Percentiles rank a stretch among this genome's conserved stretches.
Evolutionary conservation across 2,329 filamentous ascomycete species (phyloP).

Genomic region (Xylaria sp.): DNA sequence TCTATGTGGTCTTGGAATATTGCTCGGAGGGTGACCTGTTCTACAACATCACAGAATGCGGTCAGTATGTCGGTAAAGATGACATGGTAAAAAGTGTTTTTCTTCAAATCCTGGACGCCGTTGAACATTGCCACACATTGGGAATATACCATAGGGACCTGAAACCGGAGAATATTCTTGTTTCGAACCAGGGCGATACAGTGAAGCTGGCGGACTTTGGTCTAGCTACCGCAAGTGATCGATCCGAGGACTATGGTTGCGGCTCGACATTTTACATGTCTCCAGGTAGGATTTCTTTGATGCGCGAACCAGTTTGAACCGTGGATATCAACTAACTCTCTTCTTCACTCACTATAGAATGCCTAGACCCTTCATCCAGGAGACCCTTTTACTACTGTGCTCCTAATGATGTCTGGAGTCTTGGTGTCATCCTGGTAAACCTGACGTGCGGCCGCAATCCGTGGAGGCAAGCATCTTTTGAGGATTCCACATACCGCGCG

Average conservation of each 20-base stretch:
- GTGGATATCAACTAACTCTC: conserved; percentile 33
- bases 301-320: conserved; percentile 21
- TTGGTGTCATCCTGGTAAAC: conserved; percentile 98
- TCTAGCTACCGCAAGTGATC: conserved; percentile 81
- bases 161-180: conserved; percentile 97
- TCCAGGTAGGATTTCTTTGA: conserved; percentile 72
- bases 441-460: conserved; percentile 97
- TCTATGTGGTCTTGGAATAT: conserved; percentile 95
- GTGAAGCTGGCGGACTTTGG: conserved; percentile 98
- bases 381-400: conserved; percentile 85
- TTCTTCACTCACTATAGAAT: conserved; percentile 67
- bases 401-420: conserved; percentile 95
- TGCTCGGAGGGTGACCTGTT: conserved; percentile 97
- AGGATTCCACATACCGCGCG: conserved; percentile 94
- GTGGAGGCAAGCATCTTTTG: conserved; percentile 93
- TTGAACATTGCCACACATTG: conserved; percentile 89
- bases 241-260: conserved; percentile 94
- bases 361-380: conserved; percentile 76
- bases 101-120: conserved; percentile 94
- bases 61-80: conserved; percentile 93
- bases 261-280: conserved; percentile 99
- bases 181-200: conserved; percentile 84
- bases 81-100: conserved; percentile 84
- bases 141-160: conserved; percentile 97
- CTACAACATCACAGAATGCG: conserved; percentile 94